A percentile compares a stretch with the other conserved stretches of the same genome.
phyloP scores from a whole-genome alignment of 352 stramenopile genomes.

The Phytophthora crassamura region DNA sequence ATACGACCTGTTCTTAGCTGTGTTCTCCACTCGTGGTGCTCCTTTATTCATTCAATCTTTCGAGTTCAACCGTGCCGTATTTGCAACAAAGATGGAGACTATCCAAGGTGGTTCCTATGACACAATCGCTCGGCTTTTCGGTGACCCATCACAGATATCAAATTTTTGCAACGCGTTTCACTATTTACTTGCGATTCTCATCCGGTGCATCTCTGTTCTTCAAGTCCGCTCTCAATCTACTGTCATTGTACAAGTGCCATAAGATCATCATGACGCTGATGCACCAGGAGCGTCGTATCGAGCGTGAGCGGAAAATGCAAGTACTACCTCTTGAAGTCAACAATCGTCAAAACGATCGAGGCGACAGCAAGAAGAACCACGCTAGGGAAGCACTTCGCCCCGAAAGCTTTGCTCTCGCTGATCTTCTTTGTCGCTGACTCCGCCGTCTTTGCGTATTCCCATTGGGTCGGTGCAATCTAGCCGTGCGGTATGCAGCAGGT shows the following conservation, averaged over 20 bases:
- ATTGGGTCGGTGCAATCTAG: slow-evolving; percentile 34
- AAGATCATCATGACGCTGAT: slow-evolving; percentile 42
- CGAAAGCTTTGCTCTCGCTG: slow-evolving; percentile 30
- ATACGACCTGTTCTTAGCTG: slow-evolving; percentile 71
- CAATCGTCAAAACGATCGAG: slow-evolving; percentile 18
- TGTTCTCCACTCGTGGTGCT: slow-evolving; percentile 59
- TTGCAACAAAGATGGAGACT: slow-evolving; percentile 39
- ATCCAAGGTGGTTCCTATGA: slow-evolving; percentile 44
- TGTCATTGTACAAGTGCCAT: slow-evolving; percentile 55
- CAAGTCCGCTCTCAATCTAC: slow-evolving; percentile 44
- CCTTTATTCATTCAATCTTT: slow-evolving; percentile 51
- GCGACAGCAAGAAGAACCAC: slow-evolving; percentile 14
- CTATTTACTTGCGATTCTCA: slow-evolving; percentile 53
- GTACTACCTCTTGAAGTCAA: slow-evolving; percentile 17
- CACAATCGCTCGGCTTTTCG: slow-evolving; percentile 48
- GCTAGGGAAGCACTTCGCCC: slow-evolving; percentile 27
- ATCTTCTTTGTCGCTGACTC: slow-evolving; percentile 43
- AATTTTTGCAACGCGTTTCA: slow-evolving; percentile 54
- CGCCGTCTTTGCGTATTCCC: slow-evolving; percentile 41
- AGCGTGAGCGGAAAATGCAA: slow-evolving; percentile 18
- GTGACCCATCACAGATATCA: slow-evolving; percentile 48
- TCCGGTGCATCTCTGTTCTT: slow-evolving; percentile 26
- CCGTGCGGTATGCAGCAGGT: slow-evolving; percentile 32
- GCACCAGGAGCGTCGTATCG: slow-evolving; percentile 19
- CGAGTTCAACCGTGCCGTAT: slow-evolving; percentile 45